Conservation (phyloP, 1,139 yeast species). For the Ogataea hybrid region DNA sequence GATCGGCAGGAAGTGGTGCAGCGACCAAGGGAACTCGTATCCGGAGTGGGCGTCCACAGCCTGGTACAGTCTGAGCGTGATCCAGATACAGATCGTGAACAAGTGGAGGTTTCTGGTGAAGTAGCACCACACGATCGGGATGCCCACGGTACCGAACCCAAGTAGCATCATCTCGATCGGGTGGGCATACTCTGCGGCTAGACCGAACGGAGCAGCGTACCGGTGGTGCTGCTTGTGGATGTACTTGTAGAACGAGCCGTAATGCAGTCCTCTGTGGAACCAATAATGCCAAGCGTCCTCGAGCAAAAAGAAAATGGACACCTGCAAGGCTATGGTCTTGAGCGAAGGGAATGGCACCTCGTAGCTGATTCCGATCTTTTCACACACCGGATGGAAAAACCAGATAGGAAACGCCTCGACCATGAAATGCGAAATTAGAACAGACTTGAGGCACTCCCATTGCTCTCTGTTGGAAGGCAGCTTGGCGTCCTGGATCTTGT, state of each 20-base stretch:
- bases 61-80: slow-evolving; percentile 82
- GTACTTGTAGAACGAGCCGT: slow-evolving; percentile 80
- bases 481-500: slow-evolving; percentile 79
- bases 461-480: slow-evolving; percentile 79
- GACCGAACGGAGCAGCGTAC: slow-evolving; percentile 95
- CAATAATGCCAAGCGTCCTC: slow-evolving; percentile 98
- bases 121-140: slow-evolving; percentile 72
- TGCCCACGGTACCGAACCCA: slow-evolving; percentile 93
- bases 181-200: slow-evolving; percentile 96
- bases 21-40: slow-evolving; percentile 94
- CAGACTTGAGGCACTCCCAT: slow-evolving; percentile 87
- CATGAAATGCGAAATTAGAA: slow-evolving; percentile 76
- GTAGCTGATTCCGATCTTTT: slow-evolving; percentile 67
- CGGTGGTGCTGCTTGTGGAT: slow-evolving; percentile 96
- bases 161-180: slow-evolving; percentile 88
- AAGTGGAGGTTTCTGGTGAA: slow-evolving; percentile 71
- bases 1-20: slow-evolving; percentile 85
- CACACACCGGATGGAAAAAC: slow-evolving; percentile 91
- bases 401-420: slow-evolving; percentile 96
- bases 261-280: slow-evolving; percentile 86
- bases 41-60: slow-evolving; percentile 98
- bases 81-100: slow-evolving; percentile 84
- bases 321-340: slow-evolving; percentile 58
- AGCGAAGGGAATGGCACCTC: no score
- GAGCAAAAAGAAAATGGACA: slow-evolving; percentile 70